phyloP scores from a whole-genome alignment of 768 basidiomycete genomes.

The Inosperma sp. region DNA sequence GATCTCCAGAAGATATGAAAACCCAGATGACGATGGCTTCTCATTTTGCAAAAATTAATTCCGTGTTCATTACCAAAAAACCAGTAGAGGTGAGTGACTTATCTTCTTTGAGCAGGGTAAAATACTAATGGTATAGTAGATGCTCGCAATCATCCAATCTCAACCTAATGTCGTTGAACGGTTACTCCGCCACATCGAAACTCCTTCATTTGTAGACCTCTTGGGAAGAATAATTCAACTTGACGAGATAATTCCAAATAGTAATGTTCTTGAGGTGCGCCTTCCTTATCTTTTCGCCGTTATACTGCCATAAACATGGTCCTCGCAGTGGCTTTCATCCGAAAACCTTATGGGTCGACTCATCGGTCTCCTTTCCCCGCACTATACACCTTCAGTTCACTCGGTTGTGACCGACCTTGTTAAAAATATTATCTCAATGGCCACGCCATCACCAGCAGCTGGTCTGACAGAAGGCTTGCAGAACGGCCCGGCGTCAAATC shows the following conservation, averaged over 20 bases:
- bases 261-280: constrained; percentile 85
- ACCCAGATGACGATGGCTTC: constrained; percentile 82
- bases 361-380: constrained; percentile 77
- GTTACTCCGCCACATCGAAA: constrained; percentile 80
- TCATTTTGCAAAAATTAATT: constrained; percentile 93
- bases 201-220: constrained; percentile 87
- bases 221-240: constrained; percentile 86
- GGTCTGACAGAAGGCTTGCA: constrained; percentile 66
- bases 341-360: constrained; percentile 79
- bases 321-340: constrained; percentile 76
- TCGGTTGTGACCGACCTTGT: constrained; percentile 85
- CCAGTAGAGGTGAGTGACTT: constrained; percentile 71
- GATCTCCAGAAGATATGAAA: constrained; percentile 81
- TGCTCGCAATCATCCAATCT: constrained; percentile 85
- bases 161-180: constrained; percentile 80
- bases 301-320: constrained; percentile 8
- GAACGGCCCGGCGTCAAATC: constrained; percentile 74
- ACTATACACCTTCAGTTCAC: constrained; percentile 71
- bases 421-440: constrained; percentile 92
- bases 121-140: constrained; percentile 47
- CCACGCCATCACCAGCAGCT: constrained; percentile 78
- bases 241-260: constrained; percentile 77
- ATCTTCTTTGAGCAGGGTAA: constrained; percentile 19
- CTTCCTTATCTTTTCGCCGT: constrained; percentile 23
- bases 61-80: constrained; percentile 82